These are phyloP conservation scores for Rubroboletus satanas DNA, from an alignment of 768 basidiomycete genomes.

Conservation along the genomic window DNA sequence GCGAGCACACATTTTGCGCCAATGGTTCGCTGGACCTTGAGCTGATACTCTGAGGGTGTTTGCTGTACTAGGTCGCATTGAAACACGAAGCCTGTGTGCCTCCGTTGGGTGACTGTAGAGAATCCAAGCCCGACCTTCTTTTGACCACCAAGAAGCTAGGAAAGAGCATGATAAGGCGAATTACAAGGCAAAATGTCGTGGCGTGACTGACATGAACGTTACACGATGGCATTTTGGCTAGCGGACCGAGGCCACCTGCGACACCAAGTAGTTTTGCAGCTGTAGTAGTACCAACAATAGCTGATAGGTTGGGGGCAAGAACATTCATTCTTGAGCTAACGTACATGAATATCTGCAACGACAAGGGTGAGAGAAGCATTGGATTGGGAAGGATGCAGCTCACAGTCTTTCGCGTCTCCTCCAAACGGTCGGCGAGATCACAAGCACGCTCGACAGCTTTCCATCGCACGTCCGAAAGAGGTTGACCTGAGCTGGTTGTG, in stretches of 20 bases:
- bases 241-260: slow-evolving; percentile 85
- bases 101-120: slow-evolving; percentile 78
- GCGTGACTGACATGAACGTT: slow-evolving; percentile 78
- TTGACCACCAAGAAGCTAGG: slow-evolving; percentile 88
- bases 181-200: neutral
- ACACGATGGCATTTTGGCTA: slow-evolving; percentile 92
- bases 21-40: slow-evolving; percentile 90
- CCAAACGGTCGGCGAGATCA: slow-evolving; percentile 82
- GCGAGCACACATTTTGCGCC: slow-evolving; percentile 90
- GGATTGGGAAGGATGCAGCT: neutral
- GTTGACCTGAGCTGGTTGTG: slow-evolving; percentile 80
- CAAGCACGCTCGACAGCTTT: slow-evolving; percentile 78
- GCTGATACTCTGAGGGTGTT: slow-evolving; percentile 84
- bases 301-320: slow-evolving; percentile 96
- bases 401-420: slow-evolving; percentile 87
- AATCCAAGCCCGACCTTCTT: slow-evolving; percentile 91
- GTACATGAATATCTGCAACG: slow-evolving; percentile 88
- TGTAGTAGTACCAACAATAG: slow-evolving; percentile 97
- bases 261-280: slow-evolving; percentile 98
- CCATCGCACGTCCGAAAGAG: slow-evolving; percentile 71
- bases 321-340: slow-evolving; percentile 99
- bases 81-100: slow-evolving; percentile 96
- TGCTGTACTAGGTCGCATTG: slow-evolving; percentile 85
- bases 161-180: slow-evolving; percentile 1
- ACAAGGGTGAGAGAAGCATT: slow-evolving; percentile 1